These are phyloP conservation scores for Trichophyton schoenleinii DNA, from an alignment of 2,329 filamentous ascomycete genomes.

Conservation along the genomic window DNA sequence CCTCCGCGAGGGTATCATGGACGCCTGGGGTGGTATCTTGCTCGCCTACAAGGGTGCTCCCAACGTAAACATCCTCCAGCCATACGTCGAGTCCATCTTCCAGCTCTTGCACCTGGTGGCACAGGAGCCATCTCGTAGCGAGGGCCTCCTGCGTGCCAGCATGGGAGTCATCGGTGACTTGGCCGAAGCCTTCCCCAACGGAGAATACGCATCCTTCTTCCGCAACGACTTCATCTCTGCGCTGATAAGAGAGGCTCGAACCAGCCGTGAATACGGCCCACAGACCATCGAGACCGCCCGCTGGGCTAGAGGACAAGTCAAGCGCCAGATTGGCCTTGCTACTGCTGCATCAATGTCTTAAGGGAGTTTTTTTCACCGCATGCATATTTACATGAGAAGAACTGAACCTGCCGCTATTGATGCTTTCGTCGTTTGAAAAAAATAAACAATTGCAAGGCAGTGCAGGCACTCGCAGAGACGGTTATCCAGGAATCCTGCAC, in stretches of 20 bases:
- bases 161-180: conserved; percentile 98
- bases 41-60: conserved; percentile 70
- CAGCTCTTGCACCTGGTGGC: conserved; percentile 69
- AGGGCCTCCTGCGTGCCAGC: conserved; percentile 78
- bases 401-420: background rate
- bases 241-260: conserved; percentile 84
- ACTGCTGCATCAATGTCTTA: conserved; percentile 30
- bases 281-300: conserved; percentile 89
- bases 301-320: conserved; percentile 95
- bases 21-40: conserved; percentile 96
- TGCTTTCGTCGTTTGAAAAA: background rate
- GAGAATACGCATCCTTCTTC: conserved; percentile 73
- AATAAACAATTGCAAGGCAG: background rate
- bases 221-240: conserved; percentile 78
- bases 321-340: conserved; percentile 53
- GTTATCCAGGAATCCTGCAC: background rate
- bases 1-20: conserved; percentile 93
- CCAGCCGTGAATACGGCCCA: conserved; percentile 70
- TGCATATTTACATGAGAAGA: background rate
- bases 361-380: conserved; percentile 3
- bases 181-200: conserved; percentile 82
- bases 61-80: conserved; percentile 53
- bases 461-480: background rate
- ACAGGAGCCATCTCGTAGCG: conserved; percentile 74
- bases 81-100: conserved; percentile 76